phyloP scores from a whole-genome alignment of 768 basidiomycete species.

The Russula compacta region DNA sequence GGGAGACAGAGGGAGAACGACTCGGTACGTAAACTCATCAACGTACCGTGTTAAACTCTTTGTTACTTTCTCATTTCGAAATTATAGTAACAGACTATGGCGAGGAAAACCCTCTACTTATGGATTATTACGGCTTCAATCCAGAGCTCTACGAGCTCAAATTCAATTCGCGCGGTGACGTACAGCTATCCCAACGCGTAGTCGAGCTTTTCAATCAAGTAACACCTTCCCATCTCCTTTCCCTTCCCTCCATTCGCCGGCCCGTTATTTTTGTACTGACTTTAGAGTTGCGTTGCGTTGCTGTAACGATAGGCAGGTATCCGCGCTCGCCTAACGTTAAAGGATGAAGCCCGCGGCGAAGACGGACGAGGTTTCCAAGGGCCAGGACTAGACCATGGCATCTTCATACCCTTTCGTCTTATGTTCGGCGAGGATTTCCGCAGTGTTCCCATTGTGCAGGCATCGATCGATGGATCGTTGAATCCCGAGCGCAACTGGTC shows the following conservation, averaged over 20 bases:
- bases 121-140: conserved; percentile 68
- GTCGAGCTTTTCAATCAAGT: conserved; percentile 54
- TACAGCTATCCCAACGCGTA: conserved; percentile 44
- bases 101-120: conserved; percentile 62
- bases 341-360: conserved; percentile 49
- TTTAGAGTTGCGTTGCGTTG: no score
- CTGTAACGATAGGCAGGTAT: no score
- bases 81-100: conserved; percentile 67
- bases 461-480: conserved; percentile 53
- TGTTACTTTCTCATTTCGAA: not conserved
- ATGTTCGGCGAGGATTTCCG: conserved; percentile 67
- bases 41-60: not conserved
- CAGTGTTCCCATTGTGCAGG: conserved; percentile 61
- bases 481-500: conserved; percentile 59
- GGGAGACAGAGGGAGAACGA: conserved; percentile 56
- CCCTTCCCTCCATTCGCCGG: not conserved
- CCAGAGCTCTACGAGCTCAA: conserved; percentile 49
- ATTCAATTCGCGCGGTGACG: conserved; percentile 61
- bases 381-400: conserved; percentile 69
- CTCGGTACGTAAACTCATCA: conserved; percentile 35
- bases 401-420: conserved; percentile 67
- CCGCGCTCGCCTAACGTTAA: no score
- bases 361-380: conserved; percentile 60
- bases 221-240: no score
- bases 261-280: no score